phyloP scores from a whole-genome alignment of 2,329 filamentous ascomycete species.

The Sporothrix dimorphospora region DNA sequence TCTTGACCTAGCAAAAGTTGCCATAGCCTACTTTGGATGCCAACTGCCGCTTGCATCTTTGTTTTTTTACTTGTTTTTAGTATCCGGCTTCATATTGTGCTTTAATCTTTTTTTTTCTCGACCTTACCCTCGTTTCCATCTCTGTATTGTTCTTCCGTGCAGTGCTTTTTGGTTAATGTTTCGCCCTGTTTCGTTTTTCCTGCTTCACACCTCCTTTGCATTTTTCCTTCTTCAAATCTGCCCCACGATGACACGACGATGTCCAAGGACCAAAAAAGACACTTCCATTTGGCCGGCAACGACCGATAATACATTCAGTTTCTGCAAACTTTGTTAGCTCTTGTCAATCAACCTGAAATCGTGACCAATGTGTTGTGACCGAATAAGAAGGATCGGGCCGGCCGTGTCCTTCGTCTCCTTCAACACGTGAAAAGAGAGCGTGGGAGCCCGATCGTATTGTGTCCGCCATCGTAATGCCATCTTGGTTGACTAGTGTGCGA shows the following conservation, averaged over 20 bases:
- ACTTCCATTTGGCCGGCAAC: slow-evolving; percentile 35
- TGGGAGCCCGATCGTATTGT: no score
- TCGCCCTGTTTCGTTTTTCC: not conserved
- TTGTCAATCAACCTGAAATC: no score
- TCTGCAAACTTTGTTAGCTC: not conserved
- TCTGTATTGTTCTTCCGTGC: not conserved
- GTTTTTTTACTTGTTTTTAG: not conserved
- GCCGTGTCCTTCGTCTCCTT: no score
- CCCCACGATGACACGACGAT: slow-evolving; percentile 31
- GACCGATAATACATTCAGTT: slow-evolving; percentile 34
- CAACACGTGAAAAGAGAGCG: no score
- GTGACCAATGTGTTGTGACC: not conserved
- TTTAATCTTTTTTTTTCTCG: not conserved
- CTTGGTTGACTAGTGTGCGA: no score
- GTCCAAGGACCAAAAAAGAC: slow-evolving; percentile 33
- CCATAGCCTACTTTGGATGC: not conserved
- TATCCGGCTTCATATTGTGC: not conserved
- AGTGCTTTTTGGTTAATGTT: not conserved
- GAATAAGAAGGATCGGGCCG: not conserved
- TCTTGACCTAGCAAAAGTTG: not conserved
- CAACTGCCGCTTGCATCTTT: not conserved
- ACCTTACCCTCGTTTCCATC: not conserved
- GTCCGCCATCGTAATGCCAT: no score
- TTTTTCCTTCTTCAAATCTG: slow-evolving; percentile 7
- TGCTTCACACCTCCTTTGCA: not conserved